Base-by-base conservation (phyloP, 352 stramenopile species). In the Phytophthora colocasiae region DNA sequence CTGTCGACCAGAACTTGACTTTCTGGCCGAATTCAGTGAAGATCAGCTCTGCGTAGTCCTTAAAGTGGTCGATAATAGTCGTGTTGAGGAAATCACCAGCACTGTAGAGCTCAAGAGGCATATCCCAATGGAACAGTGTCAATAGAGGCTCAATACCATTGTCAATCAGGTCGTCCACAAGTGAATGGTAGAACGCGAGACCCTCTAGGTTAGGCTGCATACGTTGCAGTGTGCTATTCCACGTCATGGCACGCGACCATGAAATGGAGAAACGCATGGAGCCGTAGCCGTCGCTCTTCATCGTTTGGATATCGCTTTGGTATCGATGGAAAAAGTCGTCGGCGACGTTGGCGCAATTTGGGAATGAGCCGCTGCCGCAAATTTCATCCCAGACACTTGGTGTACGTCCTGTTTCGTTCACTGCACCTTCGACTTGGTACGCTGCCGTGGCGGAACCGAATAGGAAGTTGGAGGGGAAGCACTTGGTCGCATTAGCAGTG, bases 1-100 rank as follows among this genome's bases (percentile, higher is more conserved):
- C 90, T 2, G 95, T 98, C 26, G 97, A 89, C 95, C 95, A 99
- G 49, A 84, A 83, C 60, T 96, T 89, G 5, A 98, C 87, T 49
- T 95, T 87, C 66, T 90, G 70, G 29, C 93, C 95, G 77, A 97
- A 98, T 38, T 86, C 78, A 7, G 84, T 59, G 78, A 98, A 99
- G 57, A 95, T 95, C 31, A 97, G 71, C 32, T 86, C 76, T 6
- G 93, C 88, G 73, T 97, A 99, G n/a, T 93, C 58, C 19, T 85
- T 80, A 68, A 97, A 97, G 41, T 89, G 69, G 44, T 75, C 66
- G 14, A 87, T 65, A 36, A 90, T 83, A 14, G 64, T 67, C 1
- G 53, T 29, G 31, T 64, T 64, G 14, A 59, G 27, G 46, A 48
- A 64, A 8, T 55, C 53, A 17, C 90, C 53, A 63, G 76, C 87